Conservation (phyloP, 306 rosid species). For the Fragaria nilgerrensis region DNA sequence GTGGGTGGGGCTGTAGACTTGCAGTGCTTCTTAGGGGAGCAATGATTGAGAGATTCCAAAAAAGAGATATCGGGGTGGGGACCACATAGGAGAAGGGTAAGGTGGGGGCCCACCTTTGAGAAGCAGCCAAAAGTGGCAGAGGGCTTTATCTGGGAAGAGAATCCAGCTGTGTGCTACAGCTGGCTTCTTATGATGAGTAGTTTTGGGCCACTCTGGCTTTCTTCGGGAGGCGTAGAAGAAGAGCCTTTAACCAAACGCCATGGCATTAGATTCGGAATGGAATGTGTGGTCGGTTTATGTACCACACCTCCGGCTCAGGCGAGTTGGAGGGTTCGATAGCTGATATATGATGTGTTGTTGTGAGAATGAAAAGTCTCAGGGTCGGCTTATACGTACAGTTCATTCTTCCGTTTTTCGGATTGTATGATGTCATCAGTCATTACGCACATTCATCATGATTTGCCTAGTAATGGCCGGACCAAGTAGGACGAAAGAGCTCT, state of each 20-base stretch:
- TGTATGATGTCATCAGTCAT: neutral
- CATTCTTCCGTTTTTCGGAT: too few relatives aligned
- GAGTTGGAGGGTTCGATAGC: neutral
- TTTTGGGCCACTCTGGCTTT: neutral
- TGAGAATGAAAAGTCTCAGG: too few relatives aligned
- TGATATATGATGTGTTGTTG: too few relatives aligned
- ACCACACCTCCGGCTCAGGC: neutral
- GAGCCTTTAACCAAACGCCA: neutral
- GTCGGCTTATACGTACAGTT: too few relatives aligned
- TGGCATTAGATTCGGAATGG: neutral
- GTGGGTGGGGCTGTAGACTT: neutral
- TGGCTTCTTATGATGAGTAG: neutral
- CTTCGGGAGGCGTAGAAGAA: neutral
- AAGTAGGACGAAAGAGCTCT: neutral
- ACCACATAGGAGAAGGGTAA: neutral
- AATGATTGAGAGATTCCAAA: neutral
- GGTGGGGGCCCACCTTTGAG: neutral
- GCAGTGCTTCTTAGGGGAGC: neutral
- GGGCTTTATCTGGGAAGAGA: neutral
- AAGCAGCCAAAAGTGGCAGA: neutral
- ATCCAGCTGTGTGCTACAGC: slow-evolving; percentile 5
- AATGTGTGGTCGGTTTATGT: neutral
- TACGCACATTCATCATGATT: neutral
- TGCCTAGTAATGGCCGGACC: neutral
- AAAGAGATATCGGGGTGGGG: neutral